A percentile compares a stretch with the other conserved stretches of the same genome.
These are phyloP conservation scores for Suillus discolor DNA, from an alignment of 768 basidiomycete genomes.

Conservation along the genomic window DNA sequence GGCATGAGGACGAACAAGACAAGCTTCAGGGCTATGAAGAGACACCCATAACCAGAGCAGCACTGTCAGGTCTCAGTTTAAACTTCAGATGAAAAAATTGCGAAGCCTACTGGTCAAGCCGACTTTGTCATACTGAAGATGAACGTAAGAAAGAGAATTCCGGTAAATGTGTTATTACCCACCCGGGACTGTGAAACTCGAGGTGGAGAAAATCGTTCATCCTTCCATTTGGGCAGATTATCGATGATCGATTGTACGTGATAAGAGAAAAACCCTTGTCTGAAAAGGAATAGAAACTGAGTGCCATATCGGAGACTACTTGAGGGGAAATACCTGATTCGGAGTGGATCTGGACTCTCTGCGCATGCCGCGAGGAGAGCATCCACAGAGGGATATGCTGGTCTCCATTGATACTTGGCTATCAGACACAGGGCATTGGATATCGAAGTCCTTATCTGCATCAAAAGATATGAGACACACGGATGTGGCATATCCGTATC, in stretches of 20 bases:
- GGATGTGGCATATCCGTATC: not conserved
- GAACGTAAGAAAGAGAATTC: slow-evolving; percentile 17
- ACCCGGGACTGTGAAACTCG: slow-evolving; percentile 82
- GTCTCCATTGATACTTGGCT: slow-evolving; percentile 65
- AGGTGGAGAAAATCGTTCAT: slow-evolving; percentile 81
- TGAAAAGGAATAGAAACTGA: slow-evolving; percentile 26
- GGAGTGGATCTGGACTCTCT: slow-evolving; percentile 56
- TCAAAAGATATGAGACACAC: slow-evolving; percentile 6
- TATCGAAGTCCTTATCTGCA: slow-evolving; percentile 68
- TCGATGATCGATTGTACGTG: slow-evolving; percentile 58
- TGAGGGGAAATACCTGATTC: slow-evolving; percentile 48
- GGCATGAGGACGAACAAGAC: slow-evolving; percentile 75
- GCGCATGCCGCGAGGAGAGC: slow-evolving; percentile 60
- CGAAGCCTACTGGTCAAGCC: slow-evolving; percentile 71
- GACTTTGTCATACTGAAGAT: slow-evolving; percentile 78
- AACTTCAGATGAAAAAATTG: slow-evolving; percentile 6
- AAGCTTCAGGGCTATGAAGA: slow-evolving; percentile 74
- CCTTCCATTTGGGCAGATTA: slow-evolving; percentile 69
- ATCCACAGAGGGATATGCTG: slow-evolving; percentile 57
- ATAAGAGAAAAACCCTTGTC: slow-evolving; percentile 56
- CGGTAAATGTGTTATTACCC: slow-evolving; percentile 16
- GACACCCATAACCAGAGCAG: slow-evolving; percentile 81
- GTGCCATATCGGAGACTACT: not conserved
- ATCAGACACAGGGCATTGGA: slow-evolving; percentile 65
- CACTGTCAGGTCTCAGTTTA: slow-evolving; percentile 45